Evolutionary conservation across 1,139 yeast genomes (phyloP).

Genomic region (Pichia sp.): DNA sequence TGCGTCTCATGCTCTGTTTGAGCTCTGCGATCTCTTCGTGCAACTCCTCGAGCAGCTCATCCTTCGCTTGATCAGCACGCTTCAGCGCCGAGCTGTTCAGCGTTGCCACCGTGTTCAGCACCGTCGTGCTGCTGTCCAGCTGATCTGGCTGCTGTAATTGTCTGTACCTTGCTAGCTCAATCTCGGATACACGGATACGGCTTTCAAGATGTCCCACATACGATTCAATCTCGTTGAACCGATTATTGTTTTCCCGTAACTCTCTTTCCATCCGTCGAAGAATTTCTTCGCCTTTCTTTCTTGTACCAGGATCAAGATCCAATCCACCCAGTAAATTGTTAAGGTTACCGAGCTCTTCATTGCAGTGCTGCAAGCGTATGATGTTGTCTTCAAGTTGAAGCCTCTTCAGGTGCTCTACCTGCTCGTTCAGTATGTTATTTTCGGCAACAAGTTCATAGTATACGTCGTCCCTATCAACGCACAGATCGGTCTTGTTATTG

Average conservation of each 20-base stretch:
- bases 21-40: constrained; percentile 68
- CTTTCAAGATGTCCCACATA: constrained; percentile 61
- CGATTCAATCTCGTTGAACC: constrained; percentile 52
- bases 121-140: background rate
- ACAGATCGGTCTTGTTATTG: background rate
- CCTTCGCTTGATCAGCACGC: constrained; percentile 14
- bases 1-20: constrained; percentile 56
- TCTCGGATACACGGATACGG: constrained; percentile 42
- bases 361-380: constrained; percentile 5
- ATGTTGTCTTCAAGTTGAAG: constrained; percentile 38
- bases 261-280: background rate
- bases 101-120: constrained; percentile 2
- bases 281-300: constrained; percentile 2
- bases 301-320: constrained; percentile 3
- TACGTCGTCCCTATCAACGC: constrained; percentile 20
- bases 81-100: background rate
- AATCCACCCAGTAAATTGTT: constrained; percentile 1
- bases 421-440: constrained; percentile 56
- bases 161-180: constrained; percentile 17
- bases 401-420: constrained; percentile 62
- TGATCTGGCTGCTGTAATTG: background rate
- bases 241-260: constrained; percentile 3
- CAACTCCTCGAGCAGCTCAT: constrained; percentile 46
- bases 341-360: constrained; percentile 1
- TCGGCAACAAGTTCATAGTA: constrained; percentile 54